phyloP scores from a whole-genome alignment of 202 grass and related monocot species.

The Setaria italica region DNA sequence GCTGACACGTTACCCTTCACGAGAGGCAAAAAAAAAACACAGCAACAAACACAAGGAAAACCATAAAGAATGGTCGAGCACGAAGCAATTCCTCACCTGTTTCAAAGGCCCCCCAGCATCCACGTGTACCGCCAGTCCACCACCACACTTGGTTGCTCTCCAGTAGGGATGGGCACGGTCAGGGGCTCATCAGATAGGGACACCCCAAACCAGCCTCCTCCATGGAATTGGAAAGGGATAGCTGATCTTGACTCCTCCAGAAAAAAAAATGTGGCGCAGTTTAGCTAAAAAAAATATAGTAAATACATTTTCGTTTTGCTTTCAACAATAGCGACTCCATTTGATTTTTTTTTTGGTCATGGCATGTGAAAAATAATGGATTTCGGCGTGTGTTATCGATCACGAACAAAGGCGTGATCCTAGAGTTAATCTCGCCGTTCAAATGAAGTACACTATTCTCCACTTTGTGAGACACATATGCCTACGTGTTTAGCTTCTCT shows the following conservation, averaged over 20 bases:
- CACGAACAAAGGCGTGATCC: background rate
- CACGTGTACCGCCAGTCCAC: constrained; percentile 42
- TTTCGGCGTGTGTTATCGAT: background rate
- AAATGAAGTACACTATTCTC: background rate
- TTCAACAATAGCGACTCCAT: background rate
- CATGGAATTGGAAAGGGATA: background rate
- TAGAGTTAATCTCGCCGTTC: background rate
- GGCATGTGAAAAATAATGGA: too few relatives aligned
- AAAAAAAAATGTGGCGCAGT: background rate
- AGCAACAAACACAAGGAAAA: background rate
- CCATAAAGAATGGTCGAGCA: constrained; percentile 15
- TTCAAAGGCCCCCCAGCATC: background rate
- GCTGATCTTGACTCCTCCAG: background rate
- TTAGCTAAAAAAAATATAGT: background rate
- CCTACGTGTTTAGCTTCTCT: background rate
- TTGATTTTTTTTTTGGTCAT: too few relatives aligned
- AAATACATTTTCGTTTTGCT: background rate
- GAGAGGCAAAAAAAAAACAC: background rate
- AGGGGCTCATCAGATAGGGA: background rate
- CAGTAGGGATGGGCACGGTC: constrained; percentile 11
- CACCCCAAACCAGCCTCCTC: background rate
- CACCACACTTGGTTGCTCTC: constrained; percentile 37
- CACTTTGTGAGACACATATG: background rate
- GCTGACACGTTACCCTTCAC: background rate
- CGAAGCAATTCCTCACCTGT: constrained; percentile 25